Evolutionary conservation across 2,329 filamentous ascomycete species (phyloP).

Genomic region (Moelleriella libera): DNA sequence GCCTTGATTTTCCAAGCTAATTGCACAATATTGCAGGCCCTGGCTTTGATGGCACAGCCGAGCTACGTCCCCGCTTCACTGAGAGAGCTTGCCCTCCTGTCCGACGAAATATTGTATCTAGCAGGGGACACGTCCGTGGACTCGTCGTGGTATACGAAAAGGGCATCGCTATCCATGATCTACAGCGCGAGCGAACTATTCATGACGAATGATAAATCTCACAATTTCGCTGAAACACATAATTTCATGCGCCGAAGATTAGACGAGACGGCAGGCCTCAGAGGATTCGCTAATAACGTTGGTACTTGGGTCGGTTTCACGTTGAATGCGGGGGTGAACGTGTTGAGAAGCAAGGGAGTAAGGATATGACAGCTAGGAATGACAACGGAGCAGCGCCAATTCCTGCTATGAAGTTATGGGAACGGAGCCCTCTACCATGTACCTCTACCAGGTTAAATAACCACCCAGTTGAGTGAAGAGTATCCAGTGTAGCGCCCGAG

Average conservation of each 20-base stretch:
- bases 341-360: slow-evolving; percentile 76
- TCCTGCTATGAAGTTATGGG: too few species aligned
- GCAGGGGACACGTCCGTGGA: slow-evolving; percentile 74
- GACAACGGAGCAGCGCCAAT: neutral
- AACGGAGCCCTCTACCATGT: too few species aligned
- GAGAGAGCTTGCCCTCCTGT: slow-evolving; percentile 62
- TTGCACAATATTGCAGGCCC: slow-evolving; percentile 41
- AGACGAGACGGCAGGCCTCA: slow-evolving; percentile 50
- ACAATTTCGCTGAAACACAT: slow-evolving; percentile 62
- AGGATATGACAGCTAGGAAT: slow-evolving; percentile 42
- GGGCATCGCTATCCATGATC: slow-evolving; percentile 38
- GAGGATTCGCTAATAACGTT: slow-evolving; percentile 46
- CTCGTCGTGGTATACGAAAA: slow-evolving; percentile 69
- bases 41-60: slow-evolving; percentile 81
- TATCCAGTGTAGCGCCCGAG: too few species aligned
- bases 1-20: neutral
- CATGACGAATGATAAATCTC: slow-evolving; percentile 79
- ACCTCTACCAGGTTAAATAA: too few species aligned
- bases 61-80: slow-evolving; percentile 63
- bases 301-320: slow-evolving; percentile 76
- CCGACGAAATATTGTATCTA: slow-evolving; percentile 88
- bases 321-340: slow-evolving; percentile 60
- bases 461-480: too few species aligned
- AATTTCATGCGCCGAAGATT: slow-evolving; percentile 66
- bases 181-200: slow-evolving; percentile 72